These are phyloP conservation scores for Pistacia vera DNA, from an alignment of 345 rosid species.

Conservation along the genomic window DNA sequence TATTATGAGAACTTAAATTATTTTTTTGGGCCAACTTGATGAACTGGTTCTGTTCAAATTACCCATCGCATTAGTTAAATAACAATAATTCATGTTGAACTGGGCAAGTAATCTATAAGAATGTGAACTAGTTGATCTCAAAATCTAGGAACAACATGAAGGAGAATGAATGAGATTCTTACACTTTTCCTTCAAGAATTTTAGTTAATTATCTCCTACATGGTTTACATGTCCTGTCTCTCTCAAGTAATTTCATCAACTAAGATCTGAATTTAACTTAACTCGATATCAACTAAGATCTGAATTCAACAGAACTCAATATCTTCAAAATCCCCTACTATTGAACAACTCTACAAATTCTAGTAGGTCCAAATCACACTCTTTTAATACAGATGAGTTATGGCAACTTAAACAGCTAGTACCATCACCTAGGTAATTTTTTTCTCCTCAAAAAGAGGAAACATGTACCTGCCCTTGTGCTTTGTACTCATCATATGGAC, in stretches of 20 bases:
- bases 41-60: not conserved
- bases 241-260: not conserved
- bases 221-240: not conserved
- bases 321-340: not conserved
- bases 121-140: too few relatives aligned
- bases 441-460: not conserved
- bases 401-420: not conserved
- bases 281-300: too few relatives aligned
- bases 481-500: conserved; percentile 83
- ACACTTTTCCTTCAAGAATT: too few relatives aligned
- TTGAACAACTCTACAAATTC: not conserved
- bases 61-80: not conserved
- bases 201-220: not conserved
- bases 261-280: not conserved
- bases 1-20: not conserved
- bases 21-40: not conserved
- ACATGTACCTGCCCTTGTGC: conserved; percentile 87
- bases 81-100: not conserved
- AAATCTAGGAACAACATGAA: too few relatives aligned
- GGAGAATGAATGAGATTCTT: too few relatives aligned
- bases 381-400: not conserved
- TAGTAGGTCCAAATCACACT: not conserved
- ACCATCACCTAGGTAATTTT: not conserved
- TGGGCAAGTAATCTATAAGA: too few relatives aligned
- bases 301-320: not conserved